phyloP scores from a whole-genome alignment of 257 asterid genomes.

The Coffea eugenioides region DNA sequence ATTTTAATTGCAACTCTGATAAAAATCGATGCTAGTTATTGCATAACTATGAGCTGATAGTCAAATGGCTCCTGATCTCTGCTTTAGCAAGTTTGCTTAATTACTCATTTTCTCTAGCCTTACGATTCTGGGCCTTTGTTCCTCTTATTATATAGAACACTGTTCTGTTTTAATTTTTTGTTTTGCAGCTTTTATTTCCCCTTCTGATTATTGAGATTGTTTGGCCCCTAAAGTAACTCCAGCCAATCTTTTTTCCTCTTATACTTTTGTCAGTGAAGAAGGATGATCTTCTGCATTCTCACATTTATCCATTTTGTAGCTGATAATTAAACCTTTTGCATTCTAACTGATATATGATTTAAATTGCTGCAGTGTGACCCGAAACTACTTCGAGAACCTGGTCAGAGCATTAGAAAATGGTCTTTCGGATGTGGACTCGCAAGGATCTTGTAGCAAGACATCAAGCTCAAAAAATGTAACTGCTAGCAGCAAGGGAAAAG shows the following conservation, averaged over 20 bases:
- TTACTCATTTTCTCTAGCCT: neutral
- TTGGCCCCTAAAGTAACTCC: neutral
- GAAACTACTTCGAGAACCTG: constrained; percentile 87
- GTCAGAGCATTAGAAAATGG: constrained; percentile 92
- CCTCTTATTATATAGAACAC: neutral
- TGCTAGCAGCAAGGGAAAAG: constrained; percentile 68
- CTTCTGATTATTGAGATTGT: neutral
- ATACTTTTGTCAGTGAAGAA: neutral
- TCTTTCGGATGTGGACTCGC: constrained; percentile 87
- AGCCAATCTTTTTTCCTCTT: neutral
- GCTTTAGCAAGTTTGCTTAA: neutral
- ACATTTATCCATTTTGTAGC: neutral
- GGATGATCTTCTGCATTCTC: neutral
- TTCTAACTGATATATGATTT: neutral
- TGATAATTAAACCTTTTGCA: neutral
- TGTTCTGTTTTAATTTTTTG: neutral
- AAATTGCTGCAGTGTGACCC: constrained; percentile 67
- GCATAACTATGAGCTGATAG: neutral
- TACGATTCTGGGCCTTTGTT: neutral
- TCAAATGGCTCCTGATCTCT: neutral
- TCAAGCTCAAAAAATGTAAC: constrained; percentile 45
- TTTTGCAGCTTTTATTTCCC: neutral
- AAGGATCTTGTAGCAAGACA: constrained; percentile 43
- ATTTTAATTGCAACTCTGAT: neutral
- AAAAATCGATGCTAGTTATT: neutral